Conservation (phyloP, 2,329 filamentous ascomycete species). For the Stagonosporopsis vannaccii region DNA sequence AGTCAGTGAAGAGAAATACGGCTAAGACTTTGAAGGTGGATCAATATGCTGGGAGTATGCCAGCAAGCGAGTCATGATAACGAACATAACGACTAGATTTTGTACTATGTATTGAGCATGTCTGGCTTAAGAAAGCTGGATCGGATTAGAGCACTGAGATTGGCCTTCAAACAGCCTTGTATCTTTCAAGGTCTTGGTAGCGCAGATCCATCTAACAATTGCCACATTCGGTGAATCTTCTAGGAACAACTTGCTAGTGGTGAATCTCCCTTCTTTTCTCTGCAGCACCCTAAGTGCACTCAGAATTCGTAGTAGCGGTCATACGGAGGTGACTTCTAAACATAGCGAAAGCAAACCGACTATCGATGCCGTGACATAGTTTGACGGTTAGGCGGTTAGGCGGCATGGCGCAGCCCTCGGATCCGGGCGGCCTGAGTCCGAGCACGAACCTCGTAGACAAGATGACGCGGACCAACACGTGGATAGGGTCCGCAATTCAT, state of each 20-base stretch:
- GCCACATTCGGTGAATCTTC: not conserved
- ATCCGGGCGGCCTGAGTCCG: slow-evolving; percentile 11
- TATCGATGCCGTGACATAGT: not conserved
- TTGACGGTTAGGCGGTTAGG: slow-evolving; percentile 8
- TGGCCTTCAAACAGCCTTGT: not conserved
- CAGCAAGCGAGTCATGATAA: slow-evolving; percentile 11
- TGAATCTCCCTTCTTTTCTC: not conserved
- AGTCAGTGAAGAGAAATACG: not conserved
- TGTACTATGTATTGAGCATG: not conserved
- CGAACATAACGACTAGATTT: not conserved
- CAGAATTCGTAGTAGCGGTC: not conserved
- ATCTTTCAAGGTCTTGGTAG: slow-evolving; percentile 1
- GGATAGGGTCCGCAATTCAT: slow-evolving; percentile 21
- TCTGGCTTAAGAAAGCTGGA: not conserved
- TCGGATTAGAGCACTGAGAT: not conserved
- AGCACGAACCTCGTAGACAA: slow-evolving; percentile 14
- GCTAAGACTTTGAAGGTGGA: slow-evolving; percentile 7
- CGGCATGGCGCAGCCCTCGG: slow-evolving; percentile 14
- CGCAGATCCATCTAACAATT: slow-evolving; percentile 9
- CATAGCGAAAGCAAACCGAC: slow-evolving; percentile 2
- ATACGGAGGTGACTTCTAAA: slow-evolving; percentile 2
- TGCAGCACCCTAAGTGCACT: not conserved
- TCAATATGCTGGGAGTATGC: slow-evolving; percentile 6
- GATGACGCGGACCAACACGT: slow-evolving; percentile 20
- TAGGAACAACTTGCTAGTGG: slow-evolving; percentile 8